A percentile compares a stretch with the other conserved stretches of the same genome.
Conservation (phyloP, 768 basidiomycete species). For the Trametes meyenii region DNA sequence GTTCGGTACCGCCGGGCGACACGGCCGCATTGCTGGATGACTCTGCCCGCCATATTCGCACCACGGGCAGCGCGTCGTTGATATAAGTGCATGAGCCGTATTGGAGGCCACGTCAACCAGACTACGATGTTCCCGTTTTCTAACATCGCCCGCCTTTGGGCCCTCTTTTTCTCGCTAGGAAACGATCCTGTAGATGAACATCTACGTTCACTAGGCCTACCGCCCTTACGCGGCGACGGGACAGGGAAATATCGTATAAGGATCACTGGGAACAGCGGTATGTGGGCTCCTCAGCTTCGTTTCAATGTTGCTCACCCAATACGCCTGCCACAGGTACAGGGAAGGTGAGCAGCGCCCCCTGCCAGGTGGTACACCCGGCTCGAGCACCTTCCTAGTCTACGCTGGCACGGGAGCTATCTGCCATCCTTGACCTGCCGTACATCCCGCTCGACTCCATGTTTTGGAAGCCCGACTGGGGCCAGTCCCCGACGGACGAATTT, state of each 20-base stretch:
- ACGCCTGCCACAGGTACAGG: slow-evolving; percentile 36
- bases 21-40: too few species aligned
- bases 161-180: too few species aligned
- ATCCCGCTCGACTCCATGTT: slow-evolving; percentile 50
- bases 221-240: slow-evolving; percentile 41
- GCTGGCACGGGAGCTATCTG: slow-evolving; percentile 46
- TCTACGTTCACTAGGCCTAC: neutral
- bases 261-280: slow-evolving; percentile 58
- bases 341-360: slow-evolving; percentile 37
- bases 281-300: slow-evolving; percentile 13
- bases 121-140: too few species aligned
- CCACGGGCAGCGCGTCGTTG: too few species aligned
- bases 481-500: slow-evolving; percentile 29
- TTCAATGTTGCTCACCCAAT: neutral
- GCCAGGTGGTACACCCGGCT: neutral
- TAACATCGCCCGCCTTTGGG: too few species aligned
- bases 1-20: too few species aligned
- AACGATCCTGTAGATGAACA: neutral
- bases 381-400: slow-evolving; percentile 44
- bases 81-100: too few species aligned
- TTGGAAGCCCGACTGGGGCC: slow-evolving; percentile 55
- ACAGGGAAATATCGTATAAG: slow-evolving; percentile 50
- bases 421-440: slow-evolving; percentile 46
- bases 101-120: too few species aligned
- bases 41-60: too few species aligned